Evolutionary conservation across 345 rosid species (phyloP), one percentile per base, ranked within the genome.

Genomic region (Populus euphratica): DNA sequence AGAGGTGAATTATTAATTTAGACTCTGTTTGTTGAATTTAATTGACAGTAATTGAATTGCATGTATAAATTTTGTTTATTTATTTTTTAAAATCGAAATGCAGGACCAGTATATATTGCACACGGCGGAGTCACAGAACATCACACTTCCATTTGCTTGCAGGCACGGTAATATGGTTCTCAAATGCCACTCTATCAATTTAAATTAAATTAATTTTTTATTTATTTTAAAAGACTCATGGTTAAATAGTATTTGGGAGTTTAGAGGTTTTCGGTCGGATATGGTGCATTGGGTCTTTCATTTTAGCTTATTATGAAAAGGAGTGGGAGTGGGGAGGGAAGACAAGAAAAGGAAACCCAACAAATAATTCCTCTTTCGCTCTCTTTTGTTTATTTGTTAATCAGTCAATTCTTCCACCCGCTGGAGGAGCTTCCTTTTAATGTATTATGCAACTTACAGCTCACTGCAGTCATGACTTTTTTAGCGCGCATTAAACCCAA

Each of bases 71-170:
- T 16, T 11, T 67, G 70, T 29, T 67, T 59, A 2, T 61, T 61
- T n/a, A n/a, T 18, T 61, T 3, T n/a, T 8, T n/a, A 6, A 8
- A 20, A 50, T 74, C 70, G 44, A 78, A 86, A 77, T 89, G 89
- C 94, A 95, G 98, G 98, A 92, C 82, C 98, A 95, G 75, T 95
- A 95, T 62, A 95, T 95, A 72, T 78, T 95, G 84, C 98, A 94
- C 81, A 90, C 98, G 33, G 98, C 96, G 13, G 98, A 94, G 81
- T 73, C 93, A 59, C 97, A 94, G 82, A 85, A 90, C 82, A 89
- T 94, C 68, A 62, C 83, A 9, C 99, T 95, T 79, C 99, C 97
- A 9, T 95, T 95, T 79, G 99, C 99, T 79, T 95, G 98, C 90
- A 90, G 98, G 90, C 99, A 95, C 83, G 98, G 98, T 95, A 90